These are phyloP conservation scores for Phialophora expanda DNA, from an alignment of 2,329 filamentous ascomycete genomes.

Conservation along the genomic window DNA sequence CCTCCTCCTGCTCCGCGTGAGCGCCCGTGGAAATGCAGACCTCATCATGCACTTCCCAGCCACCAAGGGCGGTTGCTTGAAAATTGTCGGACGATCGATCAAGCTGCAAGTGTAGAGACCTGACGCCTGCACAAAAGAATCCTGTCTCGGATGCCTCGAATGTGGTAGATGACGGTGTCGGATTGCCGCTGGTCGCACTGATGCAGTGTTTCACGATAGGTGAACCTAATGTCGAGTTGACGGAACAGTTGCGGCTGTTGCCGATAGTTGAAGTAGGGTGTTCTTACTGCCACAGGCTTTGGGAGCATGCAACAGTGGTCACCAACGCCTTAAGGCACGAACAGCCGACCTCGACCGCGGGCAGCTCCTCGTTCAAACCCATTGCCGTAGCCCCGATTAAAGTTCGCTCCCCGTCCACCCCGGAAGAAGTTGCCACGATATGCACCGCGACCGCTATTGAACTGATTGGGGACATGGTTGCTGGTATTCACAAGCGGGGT, in stretches of 20 bases:
- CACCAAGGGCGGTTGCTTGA: constrained; percentile 10
- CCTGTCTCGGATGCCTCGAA: not conserved
- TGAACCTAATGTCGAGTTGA: not conserved
- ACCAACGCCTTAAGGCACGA: constrained; percentile 35
- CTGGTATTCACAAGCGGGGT: constrained; percentile 38
- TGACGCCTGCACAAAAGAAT: constrained; percentile 17
- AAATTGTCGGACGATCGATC: constrained; percentile 16
- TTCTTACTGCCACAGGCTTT: constrained; percentile 21
- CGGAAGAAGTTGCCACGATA: constrained; percentile 25
- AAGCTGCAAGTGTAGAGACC: constrained; percentile 25
- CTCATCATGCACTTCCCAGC: constrained; percentile 7
- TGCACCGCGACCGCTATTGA: constrained; percentile 24
- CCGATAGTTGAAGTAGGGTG: constrained; percentile 17
- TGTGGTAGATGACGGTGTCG: constrained; percentile 13
- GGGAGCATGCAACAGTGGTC: constrained; percentile 12
- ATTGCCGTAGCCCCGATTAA: constrained; percentile 31
- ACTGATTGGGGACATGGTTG: constrained; percentile 23
- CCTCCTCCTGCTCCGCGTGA: not conserved
- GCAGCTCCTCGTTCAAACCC: constrained; percentile 36
- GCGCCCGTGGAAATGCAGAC: not conserved
- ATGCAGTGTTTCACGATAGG: not conserved
- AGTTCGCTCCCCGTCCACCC: constrained; percentile 27
- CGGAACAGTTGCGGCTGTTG: constrained; percentile 8
- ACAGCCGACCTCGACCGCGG: constrained; percentile 40
- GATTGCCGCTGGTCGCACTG: not conserved